A percentile compares a stretch with the other conserved stretches of the same genome.
Conservation (phyloP, 805 yeast species). For the Pichia eremophila region DNA sequence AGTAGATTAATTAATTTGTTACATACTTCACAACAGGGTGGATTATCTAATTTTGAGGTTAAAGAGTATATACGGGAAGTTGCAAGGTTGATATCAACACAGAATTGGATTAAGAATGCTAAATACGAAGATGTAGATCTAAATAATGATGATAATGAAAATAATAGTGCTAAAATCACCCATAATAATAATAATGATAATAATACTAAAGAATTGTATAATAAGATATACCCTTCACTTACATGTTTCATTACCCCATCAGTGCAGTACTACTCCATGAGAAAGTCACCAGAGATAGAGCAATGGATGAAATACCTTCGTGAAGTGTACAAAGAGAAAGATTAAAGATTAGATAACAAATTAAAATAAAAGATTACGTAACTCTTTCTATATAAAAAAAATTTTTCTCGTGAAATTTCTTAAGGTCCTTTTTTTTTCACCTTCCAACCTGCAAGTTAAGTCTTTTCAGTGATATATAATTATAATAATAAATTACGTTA, state of each 20-base stretch:
- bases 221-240: not conserved
- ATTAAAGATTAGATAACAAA: no score
- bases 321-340: not conserved
- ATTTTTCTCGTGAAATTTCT: no score
- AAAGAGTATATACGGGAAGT: slow-evolving; percentile 45
- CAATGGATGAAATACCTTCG: not conserved
- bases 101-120: slow-evolving; percentile 49
- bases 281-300: not conserved
- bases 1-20: slow-evolving; percentile 40
- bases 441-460: no score
- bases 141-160: slow-evolving; percentile 3
- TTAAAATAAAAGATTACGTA: no score
- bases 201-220: not conserved
- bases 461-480: no score
- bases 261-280: not conserved
- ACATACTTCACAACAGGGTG: slow-evolving; percentile 45
- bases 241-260: slow-evolving; percentile 1
- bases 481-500: no score
- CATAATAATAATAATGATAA: not conserved
- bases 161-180: slow-evolving; percentile 3
- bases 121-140: slow-evolving; percentile 24
- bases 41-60: slow-evolving; percentile 39
- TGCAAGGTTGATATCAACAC: slow-evolving; percentile 43
- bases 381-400: no score
- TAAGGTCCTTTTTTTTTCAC: no score